Evolutionary conservation across 495 filamentous ascomycete species (phyloP), one percentile per base, ranked within the genome.

Genomic region (Trichodelitschia bisporula): DNA sequence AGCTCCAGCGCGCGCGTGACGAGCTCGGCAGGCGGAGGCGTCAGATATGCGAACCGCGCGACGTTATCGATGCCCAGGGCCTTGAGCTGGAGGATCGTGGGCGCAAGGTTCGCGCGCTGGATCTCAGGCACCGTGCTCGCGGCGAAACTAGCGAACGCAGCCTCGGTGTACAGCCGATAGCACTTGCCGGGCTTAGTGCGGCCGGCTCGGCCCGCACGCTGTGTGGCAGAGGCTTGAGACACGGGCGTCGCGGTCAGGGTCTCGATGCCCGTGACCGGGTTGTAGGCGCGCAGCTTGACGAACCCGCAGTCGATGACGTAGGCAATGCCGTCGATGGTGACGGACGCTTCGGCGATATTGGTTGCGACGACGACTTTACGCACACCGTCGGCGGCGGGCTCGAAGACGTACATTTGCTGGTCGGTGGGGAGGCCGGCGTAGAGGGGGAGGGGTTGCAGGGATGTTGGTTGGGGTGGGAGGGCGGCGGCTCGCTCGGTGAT

Each of bases 21-120:
- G 16, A 93, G 66, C 39, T 90, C 75, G 6, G 82, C 67, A 1
- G 86, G 84, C 18, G 86, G 86, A 11, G 80, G 57, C 8, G 89
- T 89, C 33, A 91, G 50, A 44, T 83, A 95, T 39, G 77, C 69
- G 46, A 95, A 99, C 14, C 82, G 69, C 4, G 77, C 66, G 18
- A 95, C 73, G 47, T 99, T 95, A 48, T 91, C 83, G 41, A 99
- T 89, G 0, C 89, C 89, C 12, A 99, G 59, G 12, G 84, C 86
- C 49, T 95, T 93, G 31, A 99, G 66, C 49, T 95, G 83, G 34
- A 95, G 67, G 27, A 99, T 65, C 15, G 79, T 66, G 0, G 84
- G 78, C 0, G 86, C 83, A 23, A 99, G 66, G 44, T 93, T 89
- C 15, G 77, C 83, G 29, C 89, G 64, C 44, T 93, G 84, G 28